Evolutionary conservation across 768 basidiomycete genomes (phyloP).

Genomic region (Amylocystis lapponica): DNA sequence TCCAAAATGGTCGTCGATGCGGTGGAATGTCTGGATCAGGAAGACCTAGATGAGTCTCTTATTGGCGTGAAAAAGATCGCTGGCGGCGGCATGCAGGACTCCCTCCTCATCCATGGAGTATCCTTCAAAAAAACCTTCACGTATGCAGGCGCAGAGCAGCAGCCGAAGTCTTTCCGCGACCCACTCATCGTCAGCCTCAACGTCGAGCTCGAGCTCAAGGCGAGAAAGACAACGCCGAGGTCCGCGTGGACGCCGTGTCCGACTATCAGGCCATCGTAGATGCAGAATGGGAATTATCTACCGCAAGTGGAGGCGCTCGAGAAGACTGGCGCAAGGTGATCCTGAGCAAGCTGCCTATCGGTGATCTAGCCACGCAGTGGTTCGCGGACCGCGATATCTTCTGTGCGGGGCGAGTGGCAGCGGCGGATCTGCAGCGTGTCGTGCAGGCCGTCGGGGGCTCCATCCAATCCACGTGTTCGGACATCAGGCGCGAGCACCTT

Average conservation of each 20-base stretch:
- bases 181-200: constrained; percentile 93
- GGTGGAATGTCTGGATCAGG: constrained; percentile 86
- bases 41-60: constrained; percentile 90
- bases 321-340: no score
- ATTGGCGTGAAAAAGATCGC: constrained; percentile 98
- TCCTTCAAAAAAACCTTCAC: constrained; percentile 99
- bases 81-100: constrained; percentile 97
- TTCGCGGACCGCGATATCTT: constrained; percentile 99
- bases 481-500: constrained; percentile 84
- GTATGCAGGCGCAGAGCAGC: constrained; percentile 98
- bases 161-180: constrained; percentile 86
- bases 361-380: constrained; percentile 98
- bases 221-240: constrained; percentile 98
- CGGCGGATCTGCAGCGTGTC: constrained; percentile 86
- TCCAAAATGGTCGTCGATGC: constrained; percentile 98
- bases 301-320: constrained; percentile 93
- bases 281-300: constrained; percentile 99
- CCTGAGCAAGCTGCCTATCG: constrained; percentile 95
- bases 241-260: constrained; percentile 92
- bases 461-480: constrained; percentile 92
- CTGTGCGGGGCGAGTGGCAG: constrained; percentile 93
- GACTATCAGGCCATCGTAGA: constrained; percentile 99
- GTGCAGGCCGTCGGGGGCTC: constrained; percentile 95
- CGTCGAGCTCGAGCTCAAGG: constrained; percentile 97
- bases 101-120: constrained; percentile 82